Evolutionary conservation across 73 alveolate species (phyloP), one percentile per base, ranked within the genome.

Genomic region (Tetrahymena malaccensis): DNA sequence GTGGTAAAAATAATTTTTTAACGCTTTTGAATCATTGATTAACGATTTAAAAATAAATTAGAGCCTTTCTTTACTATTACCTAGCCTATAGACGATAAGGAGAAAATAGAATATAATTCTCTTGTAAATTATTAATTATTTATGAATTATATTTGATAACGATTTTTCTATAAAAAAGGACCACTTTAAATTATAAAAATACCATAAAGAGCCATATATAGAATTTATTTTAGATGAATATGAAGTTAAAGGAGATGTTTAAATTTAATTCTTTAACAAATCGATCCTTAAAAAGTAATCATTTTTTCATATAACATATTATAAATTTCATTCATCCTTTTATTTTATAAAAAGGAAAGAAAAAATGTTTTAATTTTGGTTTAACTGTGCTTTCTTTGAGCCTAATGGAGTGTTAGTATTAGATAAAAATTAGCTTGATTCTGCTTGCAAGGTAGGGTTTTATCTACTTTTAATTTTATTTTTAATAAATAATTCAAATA

Each of bases 401-500:
- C 27, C 93, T 31, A 94, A 96, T 19, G 99, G 98, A 15, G 95
- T 98, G 11, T 56, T 98, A 33, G 84, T 95, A 5, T 93, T 98
- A 85, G 96, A 97, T 44, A 98, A 98, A 93, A 93, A 95, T 31
- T 96, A 96, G 98, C 96, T 98, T 8, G 99, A 98, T 70, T 96
- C 96, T 93, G 99, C 99, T 19, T 96, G 97, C 93, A 96, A 96
- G 94, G 99, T 70, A 70, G 37, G 25, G 4, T 8, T n/a, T 17
- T 25, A 19, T 12, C 9, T 22, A 27, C 25, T n/a, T 70, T 70
- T n/a, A 4, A 7, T 70, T 70, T 70, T n/a, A 11, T 25, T n/a
- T 27, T 11, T 27, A 3, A 25, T 4, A 70, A 9, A 25, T 27
- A 12, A 70, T 70, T 19, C 16, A 56, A 56, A 56, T 56, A 10